These are phyloP conservation scores for Penicillium sp. DNA, from an alignment of 2,329 filamentous ascomycete genomes.

Conservation along the genomic window DNA sequence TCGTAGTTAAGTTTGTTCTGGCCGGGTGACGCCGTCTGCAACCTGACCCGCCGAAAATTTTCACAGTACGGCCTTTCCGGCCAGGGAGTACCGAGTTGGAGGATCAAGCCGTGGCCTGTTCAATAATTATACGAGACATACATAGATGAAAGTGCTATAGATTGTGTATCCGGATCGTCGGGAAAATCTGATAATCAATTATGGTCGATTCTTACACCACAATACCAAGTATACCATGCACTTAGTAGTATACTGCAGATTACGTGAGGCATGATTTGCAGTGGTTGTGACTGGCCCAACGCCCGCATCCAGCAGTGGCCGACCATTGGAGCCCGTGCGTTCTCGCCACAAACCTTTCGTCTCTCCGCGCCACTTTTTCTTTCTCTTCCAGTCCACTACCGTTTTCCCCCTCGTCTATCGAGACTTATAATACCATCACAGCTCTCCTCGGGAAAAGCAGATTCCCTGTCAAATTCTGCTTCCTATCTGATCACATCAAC, in stretches of 20 bases:
- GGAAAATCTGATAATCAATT: background rate
- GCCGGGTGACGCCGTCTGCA: background rate
- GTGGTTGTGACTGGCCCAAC: background rate
- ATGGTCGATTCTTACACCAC: background rate
- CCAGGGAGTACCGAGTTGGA: background rate
- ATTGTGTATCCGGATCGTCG: background rate
- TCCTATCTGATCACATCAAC: background rate
- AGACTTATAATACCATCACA: background rate
- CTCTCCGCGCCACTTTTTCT: background rate
- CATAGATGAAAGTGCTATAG: background rate
- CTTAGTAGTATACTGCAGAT: too few species aligned
- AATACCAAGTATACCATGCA: too few species aligned
- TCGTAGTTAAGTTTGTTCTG: background rate
- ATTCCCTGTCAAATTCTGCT: background rate
- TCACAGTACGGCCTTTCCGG: background rate
- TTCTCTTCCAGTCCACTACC: background rate
- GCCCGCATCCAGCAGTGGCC: background rate
- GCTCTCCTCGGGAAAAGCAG: background rate
- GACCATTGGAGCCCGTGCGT: conserved; percentile 1
- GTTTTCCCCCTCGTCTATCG: background rate
- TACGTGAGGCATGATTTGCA: background rate
- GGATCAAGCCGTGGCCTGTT: background rate
- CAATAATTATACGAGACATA: background rate
- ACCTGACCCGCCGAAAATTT: conserved; percentile 20
- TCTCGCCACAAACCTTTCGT: conserved; percentile 5